Conservation (phyloP, 2,329 filamentous ascomycete genomes). For the Aspergillus udagawae region DNA sequence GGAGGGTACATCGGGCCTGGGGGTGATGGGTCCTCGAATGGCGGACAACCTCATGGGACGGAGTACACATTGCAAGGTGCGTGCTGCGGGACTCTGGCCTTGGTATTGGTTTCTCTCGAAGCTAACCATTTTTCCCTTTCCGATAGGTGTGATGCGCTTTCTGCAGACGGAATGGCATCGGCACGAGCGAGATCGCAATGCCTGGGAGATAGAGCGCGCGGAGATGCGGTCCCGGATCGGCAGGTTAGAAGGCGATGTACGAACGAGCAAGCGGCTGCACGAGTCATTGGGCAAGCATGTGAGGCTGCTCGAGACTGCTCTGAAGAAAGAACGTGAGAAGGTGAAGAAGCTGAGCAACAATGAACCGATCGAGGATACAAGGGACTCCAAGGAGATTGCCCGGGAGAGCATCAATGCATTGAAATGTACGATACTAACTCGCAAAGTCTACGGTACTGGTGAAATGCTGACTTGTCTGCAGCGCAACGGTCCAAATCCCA, state of each 20-base stretch:
- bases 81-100: conserved; percentile 13
- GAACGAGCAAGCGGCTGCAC: conserved; percentile 82
- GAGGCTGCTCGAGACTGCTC: conserved; percentile 78
- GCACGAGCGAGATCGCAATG: conserved; percentile 94
- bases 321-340: conserved; percentile 77
- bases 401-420: conserved; percentile 42
- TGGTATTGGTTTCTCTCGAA: neutral
- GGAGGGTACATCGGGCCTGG: conserved; percentile 49
- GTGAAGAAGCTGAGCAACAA: conserved; percentile 52
- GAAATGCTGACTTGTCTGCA: conserved; percentile 10
- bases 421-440: conserved; percentile 29
- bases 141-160: conserved; percentile 92
- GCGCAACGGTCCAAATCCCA: conserved; percentile 46
- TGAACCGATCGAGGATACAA: conserved; percentile 48
- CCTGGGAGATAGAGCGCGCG: conserved; percentile 97
- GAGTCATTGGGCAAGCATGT: conserved; percentile 89
- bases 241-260: conserved; percentile 81
- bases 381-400: conserved; percentile 43
- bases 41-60: conserved; percentile 56
- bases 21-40: conserved; percentile 39
- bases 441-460: neutral
- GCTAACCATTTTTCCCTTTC: conserved; percentile 18
- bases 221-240: conserved; percentile 99
- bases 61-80: conserved; percentile 70
- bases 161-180: conserved; percentile 98